Evolutionary conservation across 2,329 filamentous ascomycete species (phyloP), one percentile per base, ranked within the genome.

Genomic region (Aspergillus sp.): DNA sequence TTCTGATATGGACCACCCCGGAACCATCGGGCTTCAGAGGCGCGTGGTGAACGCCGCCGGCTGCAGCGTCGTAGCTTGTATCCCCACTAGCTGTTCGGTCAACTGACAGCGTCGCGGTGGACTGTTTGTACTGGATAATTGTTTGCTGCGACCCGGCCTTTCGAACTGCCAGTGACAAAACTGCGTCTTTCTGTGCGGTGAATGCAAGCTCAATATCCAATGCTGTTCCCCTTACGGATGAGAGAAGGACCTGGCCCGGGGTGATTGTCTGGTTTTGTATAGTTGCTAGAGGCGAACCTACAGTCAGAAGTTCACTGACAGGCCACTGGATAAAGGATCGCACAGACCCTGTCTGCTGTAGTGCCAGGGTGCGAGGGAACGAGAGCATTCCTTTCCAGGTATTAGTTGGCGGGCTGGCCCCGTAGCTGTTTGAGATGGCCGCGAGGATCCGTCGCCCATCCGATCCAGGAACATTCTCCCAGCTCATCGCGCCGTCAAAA

Each of bases 341-440:
- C 34, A 39, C 20, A 12, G 46, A 34, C 6, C 39, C 58, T 2
- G 33, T 55, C 37, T 58, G 27, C 44, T 62, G 46, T 13, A 62
- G 54, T 2, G 51, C 39, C 19, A 62, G 33, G 1, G 60, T 60
- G 2, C 58, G 60, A 24, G 60, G 60, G 15, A 62, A 58, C 7
- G 57, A 60, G 17, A 58, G 54, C 54, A 62, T 49, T 13, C 60
- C 58, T 11, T 52, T 62, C 57, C 57, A 59, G 15, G 57, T 56
- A 20, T 41, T 49, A 9, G 57, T 59, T 17, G 57, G 57, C 2
- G 57, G 57, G 4, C 44, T 48, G 5, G n/a, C 27, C 15, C 57
- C 57, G 42, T 59, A 59, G 41, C 57, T 59, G 33, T 59, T 59
- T 22, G 37, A 24, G 17, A 59, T 30, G 3, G 52, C 30, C 2